Base-by-base conservation (phyloP, 2,329 filamentous ascomycete genomes). In the Stagonosporopsis tanaceti region DNA sequence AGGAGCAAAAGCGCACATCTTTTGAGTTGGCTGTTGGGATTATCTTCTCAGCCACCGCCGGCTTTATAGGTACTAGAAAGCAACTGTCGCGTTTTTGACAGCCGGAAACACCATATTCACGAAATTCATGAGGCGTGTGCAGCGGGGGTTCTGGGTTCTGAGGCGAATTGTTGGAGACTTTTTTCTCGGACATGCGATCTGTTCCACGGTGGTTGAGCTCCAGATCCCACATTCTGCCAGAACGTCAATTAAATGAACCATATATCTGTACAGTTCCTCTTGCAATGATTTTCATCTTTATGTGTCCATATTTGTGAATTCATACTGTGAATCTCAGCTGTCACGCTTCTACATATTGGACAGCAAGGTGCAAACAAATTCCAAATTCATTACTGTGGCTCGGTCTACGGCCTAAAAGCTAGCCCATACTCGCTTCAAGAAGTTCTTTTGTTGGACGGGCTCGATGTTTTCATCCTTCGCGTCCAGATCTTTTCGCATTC, bases 401-500 rank as follows among this genome's bases (percentile, higher is more conserved):
- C 14, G 4, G 17, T 25, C 7, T 3, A 15, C 4, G 6, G 11
- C 30, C 40, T 39, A 67, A 14, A 67, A 62, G 34, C 60, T 62
- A 8, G 53, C 41, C 57, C 52, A 61, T 6, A 63, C 14, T 28
- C 57, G 59, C 48, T 64, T 62, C 48, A 59, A 27, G n/a, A 62
- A 58, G 47, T 54, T 57, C 44, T 64, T 52, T 41, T 65, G 66
- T 7, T 39, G 54, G 15, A 58, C 28, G 12, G 47, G 38, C 5
- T 60, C 42, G 9, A 56, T 7, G 7, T 41, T 30, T 6, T 62
- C 63, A 22, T 68, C 63, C 45, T 56, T 65, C 12, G 53, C 54
- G 54, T 79, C 76, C 56, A 79, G 41, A 63, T 79, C 70, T 45
- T 66, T 69, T 41, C 77, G 68, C 60, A 70, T 68, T 5, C 77